phyloP scores from a whole-genome alignment of 1,284 basidiomycete genomes.

The Cystobasidium sp. region DNA sequence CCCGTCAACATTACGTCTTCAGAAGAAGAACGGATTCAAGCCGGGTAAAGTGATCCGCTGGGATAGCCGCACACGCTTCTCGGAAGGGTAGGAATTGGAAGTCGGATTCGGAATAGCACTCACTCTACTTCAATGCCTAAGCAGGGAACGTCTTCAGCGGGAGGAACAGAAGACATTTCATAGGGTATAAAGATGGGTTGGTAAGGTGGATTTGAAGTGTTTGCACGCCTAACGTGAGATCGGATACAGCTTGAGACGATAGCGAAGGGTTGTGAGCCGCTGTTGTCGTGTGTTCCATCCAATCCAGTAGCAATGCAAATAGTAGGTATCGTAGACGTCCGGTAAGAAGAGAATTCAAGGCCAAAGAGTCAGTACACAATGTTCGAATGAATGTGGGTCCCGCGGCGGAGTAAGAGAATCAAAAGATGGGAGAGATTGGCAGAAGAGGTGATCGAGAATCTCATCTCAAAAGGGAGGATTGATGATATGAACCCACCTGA shows the following conservation, averaged over 20 bases:
- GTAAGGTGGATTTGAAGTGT: slow-evolving; percentile 45
- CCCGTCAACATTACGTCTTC: too few relatives aligned
- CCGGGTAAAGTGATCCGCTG: not conserved
- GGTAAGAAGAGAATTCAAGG: too few relatives aligned
- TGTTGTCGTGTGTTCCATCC: slow-evolving; percentile 20
- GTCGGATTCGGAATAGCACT: not conserved
- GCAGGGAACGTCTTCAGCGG: slow-evolving; percentile 49
- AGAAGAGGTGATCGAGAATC: not conserved
- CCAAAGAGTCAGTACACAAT: not conserved
- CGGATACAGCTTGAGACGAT: slow-evolving; percentile 53
- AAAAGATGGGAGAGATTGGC: not conserved
- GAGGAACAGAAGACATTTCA: slow-evolving; percentile 50
- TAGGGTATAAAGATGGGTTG: slow-evolving; percentile 50
- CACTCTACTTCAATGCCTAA: slow-evolving; percentile 51
- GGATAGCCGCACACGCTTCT: not conserved
- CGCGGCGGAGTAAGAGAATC: not conserved
- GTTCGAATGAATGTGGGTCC: not conserved
- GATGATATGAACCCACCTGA: slow-evolving; percentile 47
- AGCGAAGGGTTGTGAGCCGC: slow-evolving; percentile 53
- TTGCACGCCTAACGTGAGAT: slow-evolving; percentile 49
- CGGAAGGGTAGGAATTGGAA: not conserved
- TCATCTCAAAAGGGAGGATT: not conserved
- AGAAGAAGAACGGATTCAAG: not conserved
- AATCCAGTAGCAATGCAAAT: too few relatives aligned
- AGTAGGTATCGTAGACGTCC: not conserved